Evolutionary conservation across 352 stramenopile species (phyloP).

Genomic region (Peronospora tabacina): DNA sequence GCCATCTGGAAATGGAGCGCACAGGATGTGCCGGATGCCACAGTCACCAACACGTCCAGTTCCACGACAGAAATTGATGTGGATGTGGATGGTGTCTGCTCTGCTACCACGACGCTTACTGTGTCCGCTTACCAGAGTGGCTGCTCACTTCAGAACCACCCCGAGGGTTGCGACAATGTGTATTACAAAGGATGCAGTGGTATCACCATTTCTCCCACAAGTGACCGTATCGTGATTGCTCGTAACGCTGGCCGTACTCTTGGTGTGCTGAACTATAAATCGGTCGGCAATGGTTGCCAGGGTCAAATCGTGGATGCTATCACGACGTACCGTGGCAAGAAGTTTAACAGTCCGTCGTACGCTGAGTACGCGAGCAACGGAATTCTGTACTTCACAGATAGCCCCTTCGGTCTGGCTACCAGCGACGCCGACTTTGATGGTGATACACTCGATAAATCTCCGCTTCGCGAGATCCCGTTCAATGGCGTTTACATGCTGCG

Average conservation of each 20-base stretch:
- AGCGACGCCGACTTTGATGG: conserved; percentile 49
- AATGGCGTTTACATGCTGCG: conserved; percentile 70
- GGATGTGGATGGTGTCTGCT: conserved; percentile 29
- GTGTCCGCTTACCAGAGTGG: conserved; percentile 61
- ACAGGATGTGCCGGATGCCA: conserved; percentile 30
- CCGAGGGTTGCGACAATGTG: conserved; percentile 50
- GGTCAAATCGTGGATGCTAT: conserved; percentile 72
- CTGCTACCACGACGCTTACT: conserved; percentile 34
- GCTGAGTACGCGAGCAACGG: conserved; percentile 54
- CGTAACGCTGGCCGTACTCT: conserved; percentile 66
- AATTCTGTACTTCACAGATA: conserved; percentile 77
- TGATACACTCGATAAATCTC: conserved; percentile 58
- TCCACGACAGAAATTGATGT: conserved; percentile 33
- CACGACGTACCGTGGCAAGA: conserved; percentile 59
- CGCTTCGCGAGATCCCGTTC: conserved; percentile 65
- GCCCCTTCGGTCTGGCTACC: conserved; percentile 62
- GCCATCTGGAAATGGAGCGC: conserved; percentile 69
- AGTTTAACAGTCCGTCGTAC: conserved; percentile 72
- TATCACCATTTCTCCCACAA: conserved; percentile 57
- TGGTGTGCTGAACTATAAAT: conserved; percentile 62
- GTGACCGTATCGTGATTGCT: conserved; percentile 65
- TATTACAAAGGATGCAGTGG: conserved; percentile 76
- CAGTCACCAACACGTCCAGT: conserved; percentile 30
- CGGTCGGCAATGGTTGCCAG: conserved; percentile 38
- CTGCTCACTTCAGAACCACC: conserved; percentile 61